Conservation (phyloP, 495 filamentous ascomycete species). For the Talaromyces ruber region DNA sequence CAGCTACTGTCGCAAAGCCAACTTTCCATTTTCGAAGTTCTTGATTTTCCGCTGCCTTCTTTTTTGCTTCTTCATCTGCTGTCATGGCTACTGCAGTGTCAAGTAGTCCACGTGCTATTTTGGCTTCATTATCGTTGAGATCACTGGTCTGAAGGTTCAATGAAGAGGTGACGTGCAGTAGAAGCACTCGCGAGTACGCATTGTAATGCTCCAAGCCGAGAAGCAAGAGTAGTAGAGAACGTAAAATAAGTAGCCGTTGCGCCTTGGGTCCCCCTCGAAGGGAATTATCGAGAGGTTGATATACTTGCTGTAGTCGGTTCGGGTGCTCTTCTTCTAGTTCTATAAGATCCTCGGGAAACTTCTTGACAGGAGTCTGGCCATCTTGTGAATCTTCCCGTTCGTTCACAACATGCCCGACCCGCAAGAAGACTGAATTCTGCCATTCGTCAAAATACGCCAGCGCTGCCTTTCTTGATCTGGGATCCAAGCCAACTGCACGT, state of each 20-base stretch:
- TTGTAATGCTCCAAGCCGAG: conserved; percentile 77
- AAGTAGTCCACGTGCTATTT: conserved; percentile 65
- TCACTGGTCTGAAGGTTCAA: conserved; percentile 55
- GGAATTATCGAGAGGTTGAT: conserved; percentile 35
- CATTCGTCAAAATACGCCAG: conserved; percentile 57
- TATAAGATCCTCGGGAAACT: background rate
- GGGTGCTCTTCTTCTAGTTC: background rate
- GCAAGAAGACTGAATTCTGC: conserved; percentile 49
- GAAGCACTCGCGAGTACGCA: conserved; percentile 64
- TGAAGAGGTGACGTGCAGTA: conserved; percentile 61
- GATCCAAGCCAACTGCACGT: background rate
- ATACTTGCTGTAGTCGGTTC: conserved; percentile 22
- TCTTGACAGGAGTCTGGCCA: conserved; percentile 1
- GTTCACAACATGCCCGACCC: conserved; percentile 60
- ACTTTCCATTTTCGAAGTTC: conserved; percentile 67
- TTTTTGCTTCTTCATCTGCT: conserved; percentile 56
- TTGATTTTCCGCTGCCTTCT: conserved; percentile 59
- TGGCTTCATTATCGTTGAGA: conserved; percentile 63
- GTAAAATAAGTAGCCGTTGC: conserved; percentile 39
- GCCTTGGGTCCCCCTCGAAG: conserved; percentile 31
- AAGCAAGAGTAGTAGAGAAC: conserved; percentile 61
- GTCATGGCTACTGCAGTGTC: conserved; percentile 64
- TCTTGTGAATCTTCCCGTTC: conserved; percentile 34
- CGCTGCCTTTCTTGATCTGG: conserved; percentile 22
- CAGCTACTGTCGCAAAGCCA: conserved; percentile 70